Evolutionary conservation across 305 asterid species (phyloP).

Genomic region (Fraxinus nigra): DNA sequence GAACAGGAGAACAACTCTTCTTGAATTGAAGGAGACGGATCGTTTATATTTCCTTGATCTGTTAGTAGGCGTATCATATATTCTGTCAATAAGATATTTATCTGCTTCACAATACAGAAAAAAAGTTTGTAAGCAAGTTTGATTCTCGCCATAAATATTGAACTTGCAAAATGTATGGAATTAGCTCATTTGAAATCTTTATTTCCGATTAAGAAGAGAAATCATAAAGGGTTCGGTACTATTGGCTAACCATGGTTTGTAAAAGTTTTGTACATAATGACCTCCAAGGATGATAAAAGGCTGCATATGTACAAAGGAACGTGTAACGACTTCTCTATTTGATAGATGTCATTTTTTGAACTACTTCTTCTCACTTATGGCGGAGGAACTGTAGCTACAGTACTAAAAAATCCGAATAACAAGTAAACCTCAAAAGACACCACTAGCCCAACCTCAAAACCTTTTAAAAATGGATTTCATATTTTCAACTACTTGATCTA

Average conservation of each 20-base stretch:
- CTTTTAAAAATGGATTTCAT: background rate
- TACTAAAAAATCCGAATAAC: background rate
- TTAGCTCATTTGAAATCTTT: background rate
- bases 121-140: constrained; percentile 18
- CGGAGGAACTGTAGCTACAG: background rate
- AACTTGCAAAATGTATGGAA: background rate
- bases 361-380: background rate
- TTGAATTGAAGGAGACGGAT: constrained; percentile 81
- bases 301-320: background rate
- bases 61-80: constrained; percentile 49
- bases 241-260: background rate
- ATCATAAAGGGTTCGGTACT: background rate
- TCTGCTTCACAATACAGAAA: constrained; percentile 36
- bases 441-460: background rate
- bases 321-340: background rate
- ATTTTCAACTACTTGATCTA: background rate
- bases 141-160: background rate
- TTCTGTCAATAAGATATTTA: constrained; percentile 49
- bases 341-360: background rate
- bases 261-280: background rate
- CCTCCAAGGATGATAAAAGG: background rate
- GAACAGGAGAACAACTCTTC: constrained; percentile 86
- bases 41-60: constrained; percentile 88
- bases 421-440: background rate
- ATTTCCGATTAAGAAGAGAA: background rate